These are phyloP conservation scores for Fusarium lateritium DNA, from an alignment of 2,329 filamentous ascomycete genomes.

Conservation along the genomic window DNA sequence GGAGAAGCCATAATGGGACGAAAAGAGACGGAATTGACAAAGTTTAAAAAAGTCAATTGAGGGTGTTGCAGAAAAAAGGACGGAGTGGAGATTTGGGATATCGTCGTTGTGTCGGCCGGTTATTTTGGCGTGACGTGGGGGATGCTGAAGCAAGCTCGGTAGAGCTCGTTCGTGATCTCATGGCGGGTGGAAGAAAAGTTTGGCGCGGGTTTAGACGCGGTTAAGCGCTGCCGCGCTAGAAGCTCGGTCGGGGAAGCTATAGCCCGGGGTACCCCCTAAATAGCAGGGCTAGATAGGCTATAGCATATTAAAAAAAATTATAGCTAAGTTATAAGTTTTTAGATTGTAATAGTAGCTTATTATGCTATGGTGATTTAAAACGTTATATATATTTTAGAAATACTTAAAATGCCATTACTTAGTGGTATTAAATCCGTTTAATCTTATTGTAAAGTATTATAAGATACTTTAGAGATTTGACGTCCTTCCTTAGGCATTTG, in stretches of 20 bases:
- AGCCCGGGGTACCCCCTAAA: conserved; percentile 23
- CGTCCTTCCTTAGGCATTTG: neutral
- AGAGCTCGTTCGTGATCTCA: conserved; percentile 50
- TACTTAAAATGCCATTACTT: neutral
- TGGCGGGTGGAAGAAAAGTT: conserved; percentile 43
- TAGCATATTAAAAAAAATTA: neutral
- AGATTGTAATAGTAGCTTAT: neutral
- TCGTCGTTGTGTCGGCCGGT: conserved; percentile 30
- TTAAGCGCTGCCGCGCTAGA: conserved; percentile 33
- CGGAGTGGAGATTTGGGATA: conserved; percentile 40
- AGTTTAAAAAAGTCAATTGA: conserved; percentile 17
- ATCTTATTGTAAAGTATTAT: neutral
- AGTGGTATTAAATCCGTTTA: neutral
- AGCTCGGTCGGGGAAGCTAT: neutral
- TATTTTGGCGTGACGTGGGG: conserved; percentile 36
- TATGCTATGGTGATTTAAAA: fast-evolving
- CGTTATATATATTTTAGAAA: neutral
- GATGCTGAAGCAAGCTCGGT: conserved; percentile 37
- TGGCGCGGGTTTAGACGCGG: conserved; percentile 46
- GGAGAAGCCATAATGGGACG: conserved; percentile 48
- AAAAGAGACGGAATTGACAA: neutral
- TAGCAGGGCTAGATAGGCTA: conserved; percentile 1
- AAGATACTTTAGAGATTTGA: neutral
- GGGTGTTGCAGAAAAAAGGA: conserved; percentile 10
- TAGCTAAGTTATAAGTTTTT: neutral